Evolutionary conservation across 371 early-diverging fungal genomes (phyloP), one percentile per base, ranked within the genome.

Genomic region (Syncephalis fuscata): DNA sequence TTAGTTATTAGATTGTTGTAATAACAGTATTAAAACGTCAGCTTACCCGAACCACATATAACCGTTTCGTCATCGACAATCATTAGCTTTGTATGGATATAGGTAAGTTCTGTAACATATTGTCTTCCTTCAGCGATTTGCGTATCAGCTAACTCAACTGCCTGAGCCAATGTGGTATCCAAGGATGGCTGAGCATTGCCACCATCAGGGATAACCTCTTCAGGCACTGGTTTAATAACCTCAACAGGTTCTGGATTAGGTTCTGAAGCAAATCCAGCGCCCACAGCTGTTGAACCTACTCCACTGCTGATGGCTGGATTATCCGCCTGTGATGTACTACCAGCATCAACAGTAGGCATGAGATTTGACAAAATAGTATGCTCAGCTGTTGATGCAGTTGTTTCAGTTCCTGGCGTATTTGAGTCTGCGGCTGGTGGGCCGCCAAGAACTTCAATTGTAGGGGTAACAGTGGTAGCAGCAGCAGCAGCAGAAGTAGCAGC

Each of bases 11-110:
- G 4, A 3, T 17, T n/a, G 14, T 17, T 40, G 41, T 20, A 40
- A n/a, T n/a, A 17, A 40, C 5, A 3, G 41, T 7, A 40, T 7
- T 14, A n/a, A n/a, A 20, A 1, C 4, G 4, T 26, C 3, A 15
- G 20, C 26, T 48, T 61, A 69, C 72, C 72, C 40, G 74, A 74
- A 3, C 74, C 74, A 39, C 68, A 68, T 4, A 91, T 63, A 1
- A 78, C 80, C 17, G 58, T 65, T 20, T 58, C 65, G 52, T 85
- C 88, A 61, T 91, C 92, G 9, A 80, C 77, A 52, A 91, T 87
- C 70, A 90, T 68, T 26, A 88, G 55, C 53, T 91, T 91, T 16
- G 81, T 72, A 59, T 91, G 92, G 40, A 90, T 75, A 58, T 91
- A 90, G 32, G 88, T 68, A 46, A 80, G 74, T 51, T 90, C 88